Base-by-base conservation (phyloP, 192 early-diverging fungal species). In the Coemansia sp. region DNA sequence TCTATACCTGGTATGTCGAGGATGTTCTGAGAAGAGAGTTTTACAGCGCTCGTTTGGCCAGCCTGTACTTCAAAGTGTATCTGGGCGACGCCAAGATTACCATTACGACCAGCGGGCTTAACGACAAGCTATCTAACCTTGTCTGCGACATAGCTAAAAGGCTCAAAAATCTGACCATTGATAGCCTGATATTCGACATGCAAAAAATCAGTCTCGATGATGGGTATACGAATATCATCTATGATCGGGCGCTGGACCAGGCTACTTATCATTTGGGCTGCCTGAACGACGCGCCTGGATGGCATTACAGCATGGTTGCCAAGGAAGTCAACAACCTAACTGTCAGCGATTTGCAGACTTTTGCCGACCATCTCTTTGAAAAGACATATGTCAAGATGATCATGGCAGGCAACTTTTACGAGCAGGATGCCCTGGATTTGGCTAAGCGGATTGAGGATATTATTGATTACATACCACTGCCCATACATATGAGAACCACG, bases 1-100 rank as follows among this genome's bases (percentile, higher is more conserved):
- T 52, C 20, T 52, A 18, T 52, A 18, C 7, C 51, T 52, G 51
- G 51, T 52, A 25, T 25, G n/a, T 52, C 25, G 51, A n/a, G 3
- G 51, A 52, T 7, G 5, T 25, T 20, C n/a, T 52, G 2, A 20
- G 20, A n/a, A 52, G 51, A n/a, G 90, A 90, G 65, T 83, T 91
- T 0, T 93, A 95, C 71, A 87, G 89, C 64, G 93, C 92, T 4
- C 79, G 81, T 55, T 75, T 91, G 2, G 93, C 93, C 1, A 93
- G 92, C n/a, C 64, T 92, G 7, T 64, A 63, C 14, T 95, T 89
- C 63, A 76, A 73, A 20, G 72, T 94, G 54, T 78, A 81, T 16
- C 84, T 85, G 38, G 80, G 74, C 16, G 71, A 84, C 11, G 88
- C 93, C 50, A 85, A 83, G 7, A 73, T 92, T 60, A 18, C 73